Base-by-base conservation (phyloP, 2,329 filamentous ascomycete species). In the Phialophora expanda region DNA sequence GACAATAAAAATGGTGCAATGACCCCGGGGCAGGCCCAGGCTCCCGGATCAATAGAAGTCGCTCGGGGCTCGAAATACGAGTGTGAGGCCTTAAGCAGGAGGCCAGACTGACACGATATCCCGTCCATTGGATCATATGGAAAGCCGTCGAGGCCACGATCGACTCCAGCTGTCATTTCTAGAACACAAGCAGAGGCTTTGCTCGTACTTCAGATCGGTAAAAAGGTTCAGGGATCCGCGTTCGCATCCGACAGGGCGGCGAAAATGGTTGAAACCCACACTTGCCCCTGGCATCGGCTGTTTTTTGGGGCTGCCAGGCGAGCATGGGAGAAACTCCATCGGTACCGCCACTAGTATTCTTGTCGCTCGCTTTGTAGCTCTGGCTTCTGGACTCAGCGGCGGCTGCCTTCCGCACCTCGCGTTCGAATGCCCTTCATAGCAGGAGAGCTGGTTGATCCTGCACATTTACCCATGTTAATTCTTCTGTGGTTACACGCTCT, bases 151-250 rank as follows among this genome's bases (percentile, higher is more conserved):
- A 34, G 32, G 32, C 32, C 32, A 34, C 32, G 9, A 34, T 34
- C 32, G 11, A 32, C 4, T 34, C 32, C 38, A 44, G 38, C 38
- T n/a, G 38, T 44, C 17, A 44, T 44, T 17, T 44, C 14, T 34
- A 34, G 38, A n/a, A 41, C n/a, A 44, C 38, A 20, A 44, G 17
- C 17, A 44, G 38, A 5, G 38, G 8, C 38, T 44, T 44, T 30
- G 7, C 34, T n/a, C 38, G 14, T 41, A 8, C 46, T 50, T 51
- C 48, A 51, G 48, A 51, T 51, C 48, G 48, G 48, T 51, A 11
- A 11, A 22, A 8, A 22, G 4, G 48, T n/a, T n/a, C 38, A 44
- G 48, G 48, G 20, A 51, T 12, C 4, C 22, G 48, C 17, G 8
- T 26, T 24, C 22, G 9, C 20, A 51, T 51, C 48, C 48, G 48